Conservation (phyloP, 1,284 basidiomycete genomes). For the Schizophyllum amplum region DNA sequence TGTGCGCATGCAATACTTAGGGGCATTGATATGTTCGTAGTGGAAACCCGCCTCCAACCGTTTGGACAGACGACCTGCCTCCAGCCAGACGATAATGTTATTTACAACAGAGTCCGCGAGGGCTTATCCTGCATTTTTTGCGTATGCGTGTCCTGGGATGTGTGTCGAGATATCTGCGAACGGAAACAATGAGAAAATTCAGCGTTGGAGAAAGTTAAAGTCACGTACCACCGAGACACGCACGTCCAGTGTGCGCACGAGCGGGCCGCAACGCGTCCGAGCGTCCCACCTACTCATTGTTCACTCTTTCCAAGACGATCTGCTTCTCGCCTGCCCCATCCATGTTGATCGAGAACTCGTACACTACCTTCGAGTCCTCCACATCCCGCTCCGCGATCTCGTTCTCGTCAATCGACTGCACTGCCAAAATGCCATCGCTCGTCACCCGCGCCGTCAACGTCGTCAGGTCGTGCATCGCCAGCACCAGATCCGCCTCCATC, state of each 20-base stretch:
- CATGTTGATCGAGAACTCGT: background rate
- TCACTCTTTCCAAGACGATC: background rate
- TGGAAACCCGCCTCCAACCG: background rate
- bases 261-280: background rate
- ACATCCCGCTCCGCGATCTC: background rate
- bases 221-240: too few relatives aligned
- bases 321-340: background rate
- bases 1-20: background rate
- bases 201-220: too few relatives aligned
- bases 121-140: too few relatives aligned
- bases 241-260: too few relatives aligned
- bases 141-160: too few relatives aligned
- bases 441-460: background rate
- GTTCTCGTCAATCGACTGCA: background rate
- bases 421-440: background rate
- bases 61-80: too few relatives aligned
- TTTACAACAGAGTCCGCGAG: too few relatives aligned
- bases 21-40: background rate
- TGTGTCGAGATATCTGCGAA: too few relatives aligned
- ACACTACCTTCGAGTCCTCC: background rate
- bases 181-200: too few relatives aligned
- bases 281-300: background rate
- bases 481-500: background rate
- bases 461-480: background rate
- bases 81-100: too few relatives aligned